A percentile compares a stretch with the other conserved stretches of the same genome.
Conservation (phyloP, 2,329 filamentous ascomycete species). For the Hypoxylon sp. region DNA sequence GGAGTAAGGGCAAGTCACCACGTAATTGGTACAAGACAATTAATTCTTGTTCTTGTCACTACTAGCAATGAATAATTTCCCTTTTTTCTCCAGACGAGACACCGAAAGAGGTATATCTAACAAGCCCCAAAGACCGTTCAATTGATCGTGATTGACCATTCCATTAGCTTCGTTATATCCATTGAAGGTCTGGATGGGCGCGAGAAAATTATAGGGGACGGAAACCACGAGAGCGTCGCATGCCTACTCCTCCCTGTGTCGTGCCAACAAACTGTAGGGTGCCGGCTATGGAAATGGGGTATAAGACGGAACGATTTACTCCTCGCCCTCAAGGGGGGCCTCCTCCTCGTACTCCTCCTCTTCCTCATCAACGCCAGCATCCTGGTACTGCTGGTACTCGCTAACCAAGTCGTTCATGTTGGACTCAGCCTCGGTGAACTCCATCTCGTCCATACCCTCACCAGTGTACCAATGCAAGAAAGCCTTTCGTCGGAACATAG, state of each 20-base stretch:
- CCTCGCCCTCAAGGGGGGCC: slow-evolving; percentile 76
- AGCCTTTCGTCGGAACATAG: slow-evolving; percentile 99
- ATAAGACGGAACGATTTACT: slow-evolving; percentile 57
- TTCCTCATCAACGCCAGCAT: slow-evolving; percentile 95
- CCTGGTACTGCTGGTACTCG: slow-evolving; percentile 99
- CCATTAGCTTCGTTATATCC: slow-evolving; percentile 48
- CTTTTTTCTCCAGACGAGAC: slow-evolving; percentile 48
- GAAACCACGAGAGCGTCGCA: slow-evolving; percentile 40
- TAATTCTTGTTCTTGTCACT: slow-evolving; percentile 53
- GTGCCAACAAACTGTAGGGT: slow-evolving; percentile 31
- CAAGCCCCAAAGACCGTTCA: slow-evolving; percentile 46
- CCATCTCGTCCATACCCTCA: slow-evolving; percentile 99
- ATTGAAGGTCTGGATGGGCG: slow-evolving; percentile 47
- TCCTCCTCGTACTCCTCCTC: slow-evolving; percentile 97
- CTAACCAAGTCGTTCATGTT: slow-evolving; percentile 99
- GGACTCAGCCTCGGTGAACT: slow-evolving; percentile 99
- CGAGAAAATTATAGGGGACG: slow-evolving; percentile 45
- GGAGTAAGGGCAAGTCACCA: neutral
- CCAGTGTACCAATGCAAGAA: slow-evolving; percentile 99
- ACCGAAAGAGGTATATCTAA: slow-evolving; percentile 54
- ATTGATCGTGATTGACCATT: slow-evolving; percentile 45
- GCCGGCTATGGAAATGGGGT: slow-evolving; percentile 40
- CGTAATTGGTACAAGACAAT: slow-evolving; percentile 51
- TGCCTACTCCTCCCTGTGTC: slow-evolving; percentile 36
- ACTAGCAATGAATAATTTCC: slow-evolving; percentile 50